phyloP scores from a whole-genome alignment of 129 eudicot genomes.

The Chrysanthemum lavandulifolium region DNA sequence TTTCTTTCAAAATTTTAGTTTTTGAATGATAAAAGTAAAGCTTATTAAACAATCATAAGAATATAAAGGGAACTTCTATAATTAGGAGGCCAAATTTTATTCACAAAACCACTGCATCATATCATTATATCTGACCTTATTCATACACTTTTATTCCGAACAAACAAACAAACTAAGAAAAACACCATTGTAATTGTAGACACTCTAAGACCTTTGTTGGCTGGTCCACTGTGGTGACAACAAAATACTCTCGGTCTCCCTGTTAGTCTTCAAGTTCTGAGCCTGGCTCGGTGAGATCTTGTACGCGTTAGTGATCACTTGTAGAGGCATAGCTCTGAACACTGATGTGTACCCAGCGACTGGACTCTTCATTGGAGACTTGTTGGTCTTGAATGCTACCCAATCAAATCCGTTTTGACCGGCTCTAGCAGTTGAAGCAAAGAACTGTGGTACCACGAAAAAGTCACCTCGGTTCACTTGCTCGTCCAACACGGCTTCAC shows the following conservation, averaged over 20 bases:
- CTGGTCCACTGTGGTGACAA: conserved; percentile 38
- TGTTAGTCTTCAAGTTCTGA: conserved; percentile 46
- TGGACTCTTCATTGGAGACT: conserved; percentile 56
- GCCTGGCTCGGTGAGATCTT: conserved; percentile 55
- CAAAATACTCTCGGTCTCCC: conserved; percentile 50
- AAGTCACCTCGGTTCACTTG: conserved; percentile 59
- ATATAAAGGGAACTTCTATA: not conserved
- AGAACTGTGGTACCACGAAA: conserved; percentile 75
- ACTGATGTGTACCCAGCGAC: conserved; percentile 73
- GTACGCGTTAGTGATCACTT: conserved; percentile 51
- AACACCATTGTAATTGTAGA: not conserved
- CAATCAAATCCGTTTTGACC: conserved; percentile 40
- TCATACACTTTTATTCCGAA: conserved; percentile 23
- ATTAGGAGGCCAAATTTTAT: conserved; percentile 18
- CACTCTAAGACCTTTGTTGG: conserved; percentile 1
- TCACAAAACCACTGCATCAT: conserved; percentile 23
- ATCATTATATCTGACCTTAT: conserved; percentile 9
- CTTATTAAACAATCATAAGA: too few relatives aligned
- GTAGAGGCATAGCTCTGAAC: conserved; percentile 60
- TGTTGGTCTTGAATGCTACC: conserved; percentile 63
- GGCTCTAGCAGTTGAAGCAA: conserved; percentile 40
- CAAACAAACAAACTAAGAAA: conserved; percentile 14
- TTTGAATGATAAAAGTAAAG: too few relatives aligned
- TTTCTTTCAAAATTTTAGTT: too few relatives aligned
- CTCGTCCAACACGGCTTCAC: conserved; percentile 50